A percentile compares a stretch with the other conserved stretches of the same genome.
Evolutionary conservation across 106 monocot genomes (phyloP).

Genomic region (Dendrobium officinale): DNA sequence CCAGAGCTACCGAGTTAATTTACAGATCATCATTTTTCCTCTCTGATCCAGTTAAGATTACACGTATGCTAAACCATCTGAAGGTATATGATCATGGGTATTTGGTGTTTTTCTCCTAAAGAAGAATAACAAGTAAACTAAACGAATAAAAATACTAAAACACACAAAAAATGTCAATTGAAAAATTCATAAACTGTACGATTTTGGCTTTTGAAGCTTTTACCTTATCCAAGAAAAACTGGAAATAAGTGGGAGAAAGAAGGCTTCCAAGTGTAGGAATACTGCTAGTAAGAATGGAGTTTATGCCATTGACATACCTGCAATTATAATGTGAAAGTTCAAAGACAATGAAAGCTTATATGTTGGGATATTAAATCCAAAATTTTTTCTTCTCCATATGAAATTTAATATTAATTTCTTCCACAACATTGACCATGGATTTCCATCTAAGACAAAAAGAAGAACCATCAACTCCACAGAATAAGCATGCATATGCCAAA

Average conservation of each 20-base stretch:
- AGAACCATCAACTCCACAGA: not conserved
- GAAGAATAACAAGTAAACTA: not conserved
- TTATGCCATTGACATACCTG: conserved; percentile 99
- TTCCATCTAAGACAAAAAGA: not conserved
- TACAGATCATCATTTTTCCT: no score
- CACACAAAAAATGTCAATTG: not conserved
- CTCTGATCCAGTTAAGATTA: not conserved
- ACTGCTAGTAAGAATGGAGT: conserved; percentile 77
- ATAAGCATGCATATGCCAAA: not conserved
- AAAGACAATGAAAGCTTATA: not conserved
- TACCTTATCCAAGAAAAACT: conserved; percentile 98
- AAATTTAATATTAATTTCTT: not conserved
- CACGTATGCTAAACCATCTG: not conserved
- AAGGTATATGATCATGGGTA: not conserved
- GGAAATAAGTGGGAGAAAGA: conserved; percentile 88
- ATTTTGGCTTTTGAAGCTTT: not conserved
- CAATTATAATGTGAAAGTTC: conserved; percentile 6
- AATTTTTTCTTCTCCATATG: not conserved
- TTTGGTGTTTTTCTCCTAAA: not conserved
- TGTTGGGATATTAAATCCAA: not conserved
- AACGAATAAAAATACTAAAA: not conserved
- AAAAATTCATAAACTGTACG: not conserved
- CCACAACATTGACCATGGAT: not conserved
- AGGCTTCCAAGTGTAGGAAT: conserved; percentile 82
- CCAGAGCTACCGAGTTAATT: no score